Evolutionary conservation across 257 asterid species (phyloP).

Genomic region (Solanum boliviense): DNA sequence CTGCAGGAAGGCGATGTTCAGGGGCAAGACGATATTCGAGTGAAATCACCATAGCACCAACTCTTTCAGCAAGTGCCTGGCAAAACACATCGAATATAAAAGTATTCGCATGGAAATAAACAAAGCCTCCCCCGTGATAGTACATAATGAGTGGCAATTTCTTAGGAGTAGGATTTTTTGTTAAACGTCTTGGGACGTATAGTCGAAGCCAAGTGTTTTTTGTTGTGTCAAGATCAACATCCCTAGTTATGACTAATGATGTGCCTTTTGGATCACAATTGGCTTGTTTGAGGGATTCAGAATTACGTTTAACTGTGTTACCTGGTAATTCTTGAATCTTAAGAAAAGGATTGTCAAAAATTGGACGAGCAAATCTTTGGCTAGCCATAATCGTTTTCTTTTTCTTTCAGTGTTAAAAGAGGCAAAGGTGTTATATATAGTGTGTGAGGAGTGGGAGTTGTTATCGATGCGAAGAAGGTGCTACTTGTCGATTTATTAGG

Average conservation of each 20-base stretch:
- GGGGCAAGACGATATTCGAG: slow-evolving; percentile 45
- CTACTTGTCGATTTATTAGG: not conserved
- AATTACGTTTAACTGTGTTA: slow-evolving; percentile 20
- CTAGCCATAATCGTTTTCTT: not conserved
- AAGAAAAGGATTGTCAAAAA: slow-evolving; percentile 26
- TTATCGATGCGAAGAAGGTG: not conserved
- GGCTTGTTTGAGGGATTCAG: slow-evolving; percentile 14
- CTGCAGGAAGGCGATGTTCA: slow-evolving; percentile 32
- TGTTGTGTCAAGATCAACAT: slow-evolving; percentile 18
- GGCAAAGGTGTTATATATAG: not conserved
- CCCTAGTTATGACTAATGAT: slow-evolving; percentile 31
- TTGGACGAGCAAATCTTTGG: slow-evolving; percentile 20
- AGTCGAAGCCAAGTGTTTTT: slow-evolving; percentile 41
- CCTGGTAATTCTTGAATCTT: slow-evolving; percentile 15
- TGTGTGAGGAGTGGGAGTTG: not conserved
- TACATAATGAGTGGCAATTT: slow-evolving; percentile 37
- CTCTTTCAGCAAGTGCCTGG: slow-evolving; percentile 14
- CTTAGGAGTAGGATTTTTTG: not conserved
- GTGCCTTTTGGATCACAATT: slow-evolving; percentile 10
- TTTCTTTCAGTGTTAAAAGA: not conserved
- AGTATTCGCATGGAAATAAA: slow-evolving; percentile 25
- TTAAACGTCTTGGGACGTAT: slow-evolving; percentile 19
- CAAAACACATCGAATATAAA: slow-evolving; percentile 19
- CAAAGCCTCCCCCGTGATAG: slow-evolving; percentile 49
- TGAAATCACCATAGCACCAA: slow-evolving; percentile 30